Evolutionary conservation across 352 stramenopile genomes (phyloP).

Genomic region (Globisporangium cylindrosporum): DNA sequence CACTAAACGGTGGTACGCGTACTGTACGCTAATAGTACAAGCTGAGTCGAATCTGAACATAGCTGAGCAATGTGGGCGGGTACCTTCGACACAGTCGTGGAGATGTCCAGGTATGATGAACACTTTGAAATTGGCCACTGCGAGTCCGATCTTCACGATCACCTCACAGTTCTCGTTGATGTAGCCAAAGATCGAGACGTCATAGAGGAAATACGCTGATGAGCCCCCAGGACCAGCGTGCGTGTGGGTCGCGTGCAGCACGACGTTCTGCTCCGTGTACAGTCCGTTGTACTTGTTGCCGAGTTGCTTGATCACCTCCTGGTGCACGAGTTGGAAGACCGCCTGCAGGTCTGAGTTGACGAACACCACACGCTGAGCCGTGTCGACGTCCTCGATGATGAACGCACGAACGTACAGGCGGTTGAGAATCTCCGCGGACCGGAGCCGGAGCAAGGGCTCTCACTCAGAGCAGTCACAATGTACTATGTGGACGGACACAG

Average conservation of each 20-base stretch:
- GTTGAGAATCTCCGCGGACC: slow-evolving; percentile 49
- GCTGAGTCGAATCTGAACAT: too few relatives aligned
- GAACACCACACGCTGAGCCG: slow-evolving; percentile 33
- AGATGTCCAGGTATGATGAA: slow-evolving; percentile 64
- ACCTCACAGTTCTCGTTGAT: slow-evolving; percentile 55
- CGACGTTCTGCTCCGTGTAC: slow-evolving; percentile 66
- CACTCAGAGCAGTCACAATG: too few relatives aligned
- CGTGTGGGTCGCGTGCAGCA: slow-evolving; percentile 77
- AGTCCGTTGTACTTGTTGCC: slow-evolving; percentile 27
- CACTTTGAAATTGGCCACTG: slow-evolving; percentile 54
- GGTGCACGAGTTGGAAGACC: slow-evolving; percentile 53
- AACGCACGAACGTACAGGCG: slow-evolving; percentile 67
- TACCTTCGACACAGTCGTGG: slow-evolving; percentile 19
- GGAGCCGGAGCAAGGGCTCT: too few relatives aligned
- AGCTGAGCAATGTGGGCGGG: too few relatives aligned
- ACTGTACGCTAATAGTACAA: too few relatives aligned
- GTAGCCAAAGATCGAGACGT: slow-evolving; percentile 39
- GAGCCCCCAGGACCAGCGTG: slow-evolving; percentile 72
- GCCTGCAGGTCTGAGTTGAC: slow-evolving; percentile 47
- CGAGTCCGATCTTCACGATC: slow-evolving; percentile 35
- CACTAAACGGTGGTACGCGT: too few relatives aligned
- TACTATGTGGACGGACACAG: too few relatives aligned
- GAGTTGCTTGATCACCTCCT: slow-evolving; percentile 44
- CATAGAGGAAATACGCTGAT: slow-evolving; percentile 74
- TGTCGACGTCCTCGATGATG: slow-evolving; percentile 45